Base-by-base conservation (phyloP, 2,329 filamentous ascomycete genomes). In the Thyridium curvatum region DNA sequence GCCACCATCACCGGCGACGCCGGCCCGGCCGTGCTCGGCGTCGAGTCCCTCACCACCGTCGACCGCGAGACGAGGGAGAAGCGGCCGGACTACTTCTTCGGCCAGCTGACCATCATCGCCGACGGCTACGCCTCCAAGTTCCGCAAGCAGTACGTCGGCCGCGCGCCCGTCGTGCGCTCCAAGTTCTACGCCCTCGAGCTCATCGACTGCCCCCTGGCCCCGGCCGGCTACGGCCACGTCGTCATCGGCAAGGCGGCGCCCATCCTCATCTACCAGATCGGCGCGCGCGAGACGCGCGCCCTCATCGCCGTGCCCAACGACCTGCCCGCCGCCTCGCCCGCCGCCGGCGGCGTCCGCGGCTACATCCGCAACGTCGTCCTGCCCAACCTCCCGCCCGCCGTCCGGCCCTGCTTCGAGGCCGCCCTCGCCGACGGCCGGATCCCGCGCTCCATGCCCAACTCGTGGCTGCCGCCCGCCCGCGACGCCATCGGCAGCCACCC, bases 131-230 rank as follows among this genome's bases (percentile, higher is more conserved):
- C 80, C 41, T 94, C 87, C 54, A 90, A 85, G 54, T 96, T 97
- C 68, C 82, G 93, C 50, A 91, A 91, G 61, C 72, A 85, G 46
- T 79, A 86, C 55, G 77, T 90, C 42, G 66, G 69, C 18, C 72
- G 77, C 41, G 65, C 72, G 2, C 86, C 91, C 7, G 59, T 83
- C 35, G 78, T 87, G 34, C 82, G 82, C 53, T 90, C 84, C 53
- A 93, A 88, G 64, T 98, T 98, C 68, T 97, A 86, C 68, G 93
- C 84, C 10, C 76, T 98, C 28, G 91, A 98, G 61, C 75, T 98
- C 46, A 86, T 93, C 55, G 90, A 97, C 60, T 87, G 86, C 41
- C 73, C 82, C 17, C 76, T 97, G 9, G 87, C 89, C 3, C 71
- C 76, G 38, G 77, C 81, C 2, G 69, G 80, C 45, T 86, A 87